Base-by-base conservation (phyloP, 345 rosid species). In the Populus pruinosa region DNA sequence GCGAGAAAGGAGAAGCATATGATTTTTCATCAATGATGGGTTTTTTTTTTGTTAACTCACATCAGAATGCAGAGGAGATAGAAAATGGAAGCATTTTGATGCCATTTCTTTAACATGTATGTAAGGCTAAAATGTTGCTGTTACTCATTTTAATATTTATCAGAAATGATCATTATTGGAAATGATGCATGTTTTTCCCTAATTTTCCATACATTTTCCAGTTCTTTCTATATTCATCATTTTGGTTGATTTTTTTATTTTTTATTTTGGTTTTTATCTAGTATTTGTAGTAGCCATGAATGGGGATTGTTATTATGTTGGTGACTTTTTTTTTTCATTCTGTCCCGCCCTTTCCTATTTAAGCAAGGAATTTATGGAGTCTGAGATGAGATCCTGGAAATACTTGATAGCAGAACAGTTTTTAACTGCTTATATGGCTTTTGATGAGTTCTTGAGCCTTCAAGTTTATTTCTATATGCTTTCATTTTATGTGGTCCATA, bases 61-160 rank as follows among this genome's bases (percentile, higher is more conserved):
- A 53, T 56, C 56, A 41, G 29, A 77, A 55, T 25, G 73, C 38
- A 16, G 29, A 59, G 74, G 67, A 77, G 56, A 50, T 16, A 16
- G 35, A n/a, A 36, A 29, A 55, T 38, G 12, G 73, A 69, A 77
- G 72, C 71, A 76, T 67, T 76, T 76, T 59, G 56, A 67, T 75
- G 39, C 36, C 69, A 56, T 12, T 11, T 71, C 64, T 77, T 29
- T 64, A 50, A 23, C 38, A 63, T 65, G 44, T 72, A 65, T 78
- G 71, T 21, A 63, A 62, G 20, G 44, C 44, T 31, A 44, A 76
- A 33, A 31, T 43, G 47, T 16, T 55, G 38, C 14, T 55, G 50
- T 7, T 59, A 43, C 69, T 66, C 78, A 63, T 74, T 65, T 47
- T 56, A 41, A 13, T 49, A 18, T 10, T 75, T 18, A 18, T 18